Evolutionary conservation across 2,329 filamentous ascomycete species (phyloP).

Genomic region (Cadophora gregata): DNA sequence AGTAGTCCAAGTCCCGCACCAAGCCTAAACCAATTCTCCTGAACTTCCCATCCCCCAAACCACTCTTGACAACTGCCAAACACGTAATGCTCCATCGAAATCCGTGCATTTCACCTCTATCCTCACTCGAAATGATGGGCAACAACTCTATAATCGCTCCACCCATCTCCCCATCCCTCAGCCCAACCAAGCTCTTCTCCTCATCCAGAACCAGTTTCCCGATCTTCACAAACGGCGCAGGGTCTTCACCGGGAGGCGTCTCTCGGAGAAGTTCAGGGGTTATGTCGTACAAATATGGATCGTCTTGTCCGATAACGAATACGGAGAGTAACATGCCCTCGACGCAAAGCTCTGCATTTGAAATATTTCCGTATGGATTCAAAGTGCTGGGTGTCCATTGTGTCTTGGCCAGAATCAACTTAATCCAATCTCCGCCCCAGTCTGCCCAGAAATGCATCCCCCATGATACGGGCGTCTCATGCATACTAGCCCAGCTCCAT

Average conservation of each 20-base stretch:
- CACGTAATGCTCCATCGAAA: slow-evolving; percentile 1
- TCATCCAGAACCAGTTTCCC: slow-evolving; percentile 11
- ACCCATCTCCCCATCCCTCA: not conserved
- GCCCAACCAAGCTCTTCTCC: slow-evolving; percentile 3
- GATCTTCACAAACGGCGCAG: not conserved
- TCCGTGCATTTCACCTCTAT: not conserved
- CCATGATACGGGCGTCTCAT: slow-evolving; percentile 6
- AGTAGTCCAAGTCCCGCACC: slow-evolving; percentile 1
- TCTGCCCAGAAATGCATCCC: not conserved
- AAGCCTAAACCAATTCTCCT: not conserved
- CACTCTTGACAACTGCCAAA: slow-evolving; percentile 1
- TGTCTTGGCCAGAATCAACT: not conserved
- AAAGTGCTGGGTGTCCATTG: not conserved
- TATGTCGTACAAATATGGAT: slow-evolving; percentile 1
- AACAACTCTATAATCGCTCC: not conserved
- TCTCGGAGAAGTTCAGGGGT: not conserved
- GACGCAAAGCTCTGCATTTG: not conserved
- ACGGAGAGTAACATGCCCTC: slow-evolving; percentile 5
- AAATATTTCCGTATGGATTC: slow-evolving; percentile 5
- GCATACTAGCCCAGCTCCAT: slow-evolving; percentile 10
- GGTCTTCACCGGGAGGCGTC: not conserved
- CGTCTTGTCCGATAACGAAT: slow-evolving; percentile 2
- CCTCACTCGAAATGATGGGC: not conserved
- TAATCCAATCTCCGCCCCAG: slow-evolving; percentile 8
- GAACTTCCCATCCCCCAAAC: not conserved